Base-by-base conservation (phyloP, 2,329 filamentous ascomycete species). In the Cercospora canescens region DNA sequence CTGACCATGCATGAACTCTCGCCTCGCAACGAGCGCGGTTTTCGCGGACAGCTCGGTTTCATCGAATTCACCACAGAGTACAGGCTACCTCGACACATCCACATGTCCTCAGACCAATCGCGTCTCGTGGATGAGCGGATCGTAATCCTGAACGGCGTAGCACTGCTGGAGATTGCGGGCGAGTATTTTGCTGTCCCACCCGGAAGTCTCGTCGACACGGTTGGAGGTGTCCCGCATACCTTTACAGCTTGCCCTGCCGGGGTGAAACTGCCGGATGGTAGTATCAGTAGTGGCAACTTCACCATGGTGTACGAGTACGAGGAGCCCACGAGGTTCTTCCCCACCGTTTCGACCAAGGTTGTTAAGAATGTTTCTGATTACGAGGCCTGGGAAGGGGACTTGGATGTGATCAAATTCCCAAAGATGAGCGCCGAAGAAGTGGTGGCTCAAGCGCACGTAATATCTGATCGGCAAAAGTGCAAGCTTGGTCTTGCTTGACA, bases 271-370 rank as follows among this genome's bases (percentile, higher is more conserved):
- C 68, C 69, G 4, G 64, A 73, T 60, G 70, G 70, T 5, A 70
- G 12, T 21, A 63, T 72, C 14, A 69, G 65, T 16, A 63, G 39
- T 11, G 70, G 68, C 8, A 70, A 41, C 12, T 72, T 72, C 45
- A 72, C 68, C 3, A 70, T 71, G 72, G 63, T 72, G 14, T 72
- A 71, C 59, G 72, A 72, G 62, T 73, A 70, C 45, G 69, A 72
- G 37, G 68, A 70, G 48, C 60, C 66, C 9, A 71, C 71, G 21
- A 66, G 62, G 11, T 70, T 71, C 60, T 72, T 68, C 35, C 70
- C 68, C 4, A 71, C 69, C 3, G 55, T 18, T 9, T 72, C 68
- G 12, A 69, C 67, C 16, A 56, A 64, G 26, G 60, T 67, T 9
- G 65, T 69, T 2, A 52, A 30, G 11, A 30, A 70, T 48, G 57